Base-by-base conservation (phyloP, 2,329 filamentous ascomycete genomes). In the Aspergillus sp. region DNA sequence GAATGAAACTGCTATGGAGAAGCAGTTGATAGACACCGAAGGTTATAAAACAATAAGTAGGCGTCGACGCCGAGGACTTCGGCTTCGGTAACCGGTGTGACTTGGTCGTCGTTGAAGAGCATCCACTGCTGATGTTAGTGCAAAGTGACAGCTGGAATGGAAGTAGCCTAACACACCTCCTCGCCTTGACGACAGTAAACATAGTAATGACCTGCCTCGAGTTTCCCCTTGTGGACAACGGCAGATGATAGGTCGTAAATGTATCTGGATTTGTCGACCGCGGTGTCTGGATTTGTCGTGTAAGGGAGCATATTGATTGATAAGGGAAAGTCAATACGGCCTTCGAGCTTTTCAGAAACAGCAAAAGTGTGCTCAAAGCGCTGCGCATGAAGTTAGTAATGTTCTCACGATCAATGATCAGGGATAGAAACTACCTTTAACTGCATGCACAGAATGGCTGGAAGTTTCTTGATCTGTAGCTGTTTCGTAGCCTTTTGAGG, bases 91-190 rank as follows among this genome's bases (percentile, higher is more conserved):
- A 92, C 94, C 59, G 93, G 74, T 64, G 93, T 91, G 25, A 98
- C 94, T 74, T 92, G 93, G 75, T 95, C 93, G 74, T 98, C 94
- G 72, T 98, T 96, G 78, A 97, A 97, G 59, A 91, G 88, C 76
- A 97, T 96, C 94, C 94, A 98, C 85, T 96, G 67, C 17, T 64
- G 73, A 28, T 28, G 23, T 47, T 68, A 48, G 25, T n/a, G 11
- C 19, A 2, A 25, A 47, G 43, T n/a, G 11, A 41, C 45, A 41
- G 17, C 22, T 41, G 8, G 25, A 22, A 31, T 34, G 11, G 53
- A 17, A 9, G n/a, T 9, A 38, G 54, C 3, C 23, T 15, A 13
- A 15, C 81, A 64, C 75, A 86, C 85, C 81, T 91, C 87, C 59
- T 91, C 90, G 4, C 89, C 91, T 62, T 94, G 90, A 51, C 92